Percentiles rank a stretch among this genome's conserved stretches.
Evolutionary conservation across 768 basidiomycete genomes (phyloP).

Genomic region (Pisolithus microcarpus): DNA sequence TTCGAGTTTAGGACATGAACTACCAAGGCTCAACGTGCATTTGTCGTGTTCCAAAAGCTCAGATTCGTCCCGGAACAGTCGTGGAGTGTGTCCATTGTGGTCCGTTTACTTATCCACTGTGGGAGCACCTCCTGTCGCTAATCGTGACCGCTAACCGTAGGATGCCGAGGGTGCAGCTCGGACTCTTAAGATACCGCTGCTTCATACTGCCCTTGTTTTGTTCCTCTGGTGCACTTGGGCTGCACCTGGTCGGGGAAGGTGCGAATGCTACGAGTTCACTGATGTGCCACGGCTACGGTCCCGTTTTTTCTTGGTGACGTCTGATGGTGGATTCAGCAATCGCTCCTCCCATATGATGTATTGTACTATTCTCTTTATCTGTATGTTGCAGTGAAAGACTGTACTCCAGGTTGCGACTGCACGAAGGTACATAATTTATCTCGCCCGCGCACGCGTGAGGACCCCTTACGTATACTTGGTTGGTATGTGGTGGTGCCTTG

Average conservation of each 20-base stretch:
- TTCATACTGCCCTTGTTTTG: too few relatives aligned
- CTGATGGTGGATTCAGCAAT: not conserved
- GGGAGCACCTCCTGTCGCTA: slow-evolving; percentile 3
- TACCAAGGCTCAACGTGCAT: slow-evolving; percentile 98
- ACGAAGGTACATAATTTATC: not conserved
- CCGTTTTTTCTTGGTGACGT: not conserved
- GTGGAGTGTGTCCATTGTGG: slow-evolving; percentile 98
- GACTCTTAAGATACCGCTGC: slow-evolving; percentile 47
- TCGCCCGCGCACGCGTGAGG: too few relatives aligned
- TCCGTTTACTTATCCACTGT: slow-evolving; percentile 35
- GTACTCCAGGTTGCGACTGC: not conserved
- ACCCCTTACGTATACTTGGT: not conserved
- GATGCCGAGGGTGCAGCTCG: slow-evolving; percentile 87
- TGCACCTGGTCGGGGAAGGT: not conserved
- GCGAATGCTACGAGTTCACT: not conserved
- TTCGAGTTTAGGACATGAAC: slow-evolving; percentile 80
- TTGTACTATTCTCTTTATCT: not conserved
- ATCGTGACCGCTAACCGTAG: slow-evolving; percentile 31
- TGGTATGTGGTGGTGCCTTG: not conserved
- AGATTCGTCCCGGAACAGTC: slow-evolving; percentile 81
- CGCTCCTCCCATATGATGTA: not conserved
- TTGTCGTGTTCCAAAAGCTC: slow-evolving; percentile 93
- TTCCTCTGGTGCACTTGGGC: too few relatives aligned
- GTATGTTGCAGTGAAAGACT: not conserved
- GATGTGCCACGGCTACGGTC: not conserved